Evolutionary conservation across 495 filamentous ascomycete species (phyloP).

Genomic region (Aspergillus diversus): DNA sequence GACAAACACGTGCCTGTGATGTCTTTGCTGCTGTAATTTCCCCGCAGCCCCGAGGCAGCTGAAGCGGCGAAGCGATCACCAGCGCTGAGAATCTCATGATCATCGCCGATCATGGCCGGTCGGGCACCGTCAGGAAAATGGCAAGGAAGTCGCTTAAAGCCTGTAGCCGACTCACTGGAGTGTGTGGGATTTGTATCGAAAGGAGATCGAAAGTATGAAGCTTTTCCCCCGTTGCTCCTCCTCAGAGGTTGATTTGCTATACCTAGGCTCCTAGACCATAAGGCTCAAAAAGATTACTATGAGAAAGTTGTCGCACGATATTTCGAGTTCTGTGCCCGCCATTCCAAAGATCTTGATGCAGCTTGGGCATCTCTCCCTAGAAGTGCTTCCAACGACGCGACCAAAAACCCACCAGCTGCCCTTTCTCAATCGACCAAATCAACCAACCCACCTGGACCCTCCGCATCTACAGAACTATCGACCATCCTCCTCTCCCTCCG

Average conservation of each 20-base stretch:
- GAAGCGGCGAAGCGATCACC: background rate
- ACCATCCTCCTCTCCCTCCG: conserved; percentile 74
- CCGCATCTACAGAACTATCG: conserved; percentile 56
- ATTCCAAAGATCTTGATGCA: conserved; percentile 68
- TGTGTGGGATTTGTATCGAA: conserved; percentile 83
- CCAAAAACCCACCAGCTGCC: conserved; percentile 44
- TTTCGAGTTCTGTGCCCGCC: conserved; percentile 79
- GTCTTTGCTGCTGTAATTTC: conserved; percentile 6
- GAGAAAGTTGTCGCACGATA: conserved; percentile 83
- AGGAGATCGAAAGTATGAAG: conserved; percentile 71
- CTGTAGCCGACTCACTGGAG: conserved; percentile 74
- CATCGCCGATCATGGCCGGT: conserved; percentile 19
- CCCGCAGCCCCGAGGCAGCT: conserved; percentile 11
- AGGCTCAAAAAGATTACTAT: conserved; percentile 81
- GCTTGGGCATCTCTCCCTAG: conserved; percentile 69
- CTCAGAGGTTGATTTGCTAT: conserved; percentile 22
- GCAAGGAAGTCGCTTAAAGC: conserved; percentile 68
- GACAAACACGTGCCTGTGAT: conserved; percentile 9
- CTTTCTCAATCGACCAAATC: conserved; percentile 28
- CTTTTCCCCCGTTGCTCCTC: conserved; percentile 4
- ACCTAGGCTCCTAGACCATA: conserved; percentile 78
- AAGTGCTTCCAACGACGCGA: conserved; percentile 45
- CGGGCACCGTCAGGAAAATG: conserved; percentile 27
- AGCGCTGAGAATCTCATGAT: conserved; percentile 8
- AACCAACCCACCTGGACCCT: conserved; percentile 31